Conservation (phyloP, 768 basidiomycete species). For the Megacollybia marginata region DNA sequence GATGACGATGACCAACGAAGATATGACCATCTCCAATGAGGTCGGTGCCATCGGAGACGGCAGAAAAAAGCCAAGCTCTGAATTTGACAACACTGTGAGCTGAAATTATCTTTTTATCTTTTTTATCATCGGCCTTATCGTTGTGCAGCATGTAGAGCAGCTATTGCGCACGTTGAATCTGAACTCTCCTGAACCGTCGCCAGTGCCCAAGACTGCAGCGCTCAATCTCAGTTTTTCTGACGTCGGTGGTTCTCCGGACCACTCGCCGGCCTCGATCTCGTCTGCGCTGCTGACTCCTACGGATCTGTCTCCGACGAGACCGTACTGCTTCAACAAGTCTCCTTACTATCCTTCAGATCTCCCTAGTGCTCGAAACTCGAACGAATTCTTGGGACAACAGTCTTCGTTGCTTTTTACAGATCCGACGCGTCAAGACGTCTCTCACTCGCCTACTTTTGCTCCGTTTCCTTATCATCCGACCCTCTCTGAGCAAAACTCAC, state of each 20-base stretch:
- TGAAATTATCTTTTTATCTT: slow-evolving; percentile 12
- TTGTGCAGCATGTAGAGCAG: slow-evolving; percentile 66
- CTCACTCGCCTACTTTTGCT: slow-evolving; percentile 34
- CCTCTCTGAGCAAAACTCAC: not conserved
- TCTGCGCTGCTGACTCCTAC: slow-evolving; percentile 70
- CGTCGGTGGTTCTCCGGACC: slow-evolving; percentile 43
- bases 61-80: slow-evolving; percentile 54
- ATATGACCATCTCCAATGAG: slow-evolving; percentile 28
- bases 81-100: slow-evolving; percentile 48
- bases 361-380: slow-evolving; percentile 17
- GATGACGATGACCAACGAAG: slow-evolving; percentile 41
- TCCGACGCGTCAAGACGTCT: slow-evolving; percentile 14
- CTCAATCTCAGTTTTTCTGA: slow-evolving; percentile 31
- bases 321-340: slow-evolving; percentile 49
- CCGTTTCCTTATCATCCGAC: not conserved
- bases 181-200: slow-evolving; percentile 58
- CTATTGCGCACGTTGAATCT: slow-evolving; percentile 73
- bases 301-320: slow-evolving; percentile 60
- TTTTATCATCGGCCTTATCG: slow-evolving; percentile 9
- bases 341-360: slow-evolving; percentile 36
- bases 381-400: slow-evolving; percentile 25
- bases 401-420: too few relatives aligned
- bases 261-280: slow-evolving; percentile 66
- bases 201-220: slow-evolving; percentile 31
- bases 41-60: slow-evolving; percentile 80